Evolutionary conservation across 345 rosid genomes (phyloP), one percentile per base, ranked within the genome.

Genomic region (Populus euphratica): DNA sequence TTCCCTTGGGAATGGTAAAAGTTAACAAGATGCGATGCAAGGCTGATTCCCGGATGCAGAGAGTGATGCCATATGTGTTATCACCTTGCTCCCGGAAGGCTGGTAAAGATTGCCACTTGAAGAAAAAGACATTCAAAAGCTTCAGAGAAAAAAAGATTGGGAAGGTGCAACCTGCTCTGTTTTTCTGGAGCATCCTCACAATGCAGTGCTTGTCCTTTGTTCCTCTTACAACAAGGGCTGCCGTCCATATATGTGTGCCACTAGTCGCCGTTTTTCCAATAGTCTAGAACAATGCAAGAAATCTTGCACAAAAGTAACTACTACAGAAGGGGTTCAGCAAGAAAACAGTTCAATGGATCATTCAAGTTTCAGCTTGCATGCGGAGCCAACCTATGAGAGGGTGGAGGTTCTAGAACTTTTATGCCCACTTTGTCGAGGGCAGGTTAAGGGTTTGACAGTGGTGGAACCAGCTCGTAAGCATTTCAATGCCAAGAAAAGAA

Each of bases 211-310:
- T 33, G 91, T 95, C 18, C 86, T 92, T 16, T 91, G 97, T 78
- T 92, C 96, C 54, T 93, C 99, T 0, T 88, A 91, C 65, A 85
- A 89, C 81, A 91, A 93, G 77, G 98, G 99, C 18, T 95, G 99
- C 25, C 97, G 94, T 56, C 94, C 93, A 36, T 95, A 95, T 80
- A 95, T 95, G 94, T 95, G 99, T 79, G 93, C 95, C 27, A 95
- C 99, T 2, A 85, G 97, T 81, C 86, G 82, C 59, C 94, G 93
- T 50, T 91, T 85, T 70, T 91, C 98, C 61, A 91, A 95, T 77
- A 93, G 96, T 77, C 93, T 95, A 66, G 96, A 91, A 11, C 99
- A 93, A 52, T 95, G 90, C 84, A 87, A 85, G 89, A 91, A 91
- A 68, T 41, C 44, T 41, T 27, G 29, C 29, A 27, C 89, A 23